Base-by-base conservation (phyloP, 345 rosid genomes). In the Gossypium herbaceum region DNA sequence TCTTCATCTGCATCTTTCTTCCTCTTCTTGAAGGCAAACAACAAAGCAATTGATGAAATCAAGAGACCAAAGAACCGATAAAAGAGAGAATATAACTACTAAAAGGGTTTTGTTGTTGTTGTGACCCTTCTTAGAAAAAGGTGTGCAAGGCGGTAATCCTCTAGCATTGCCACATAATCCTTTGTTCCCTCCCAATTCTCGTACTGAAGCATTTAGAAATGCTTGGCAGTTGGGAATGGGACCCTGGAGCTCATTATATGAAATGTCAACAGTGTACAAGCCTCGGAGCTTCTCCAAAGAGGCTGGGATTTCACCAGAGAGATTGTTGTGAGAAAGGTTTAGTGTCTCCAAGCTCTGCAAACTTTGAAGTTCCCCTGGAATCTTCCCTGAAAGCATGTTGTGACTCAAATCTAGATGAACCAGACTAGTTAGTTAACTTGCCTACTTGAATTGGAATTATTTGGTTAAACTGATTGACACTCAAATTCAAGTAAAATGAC, bases 221-320 rank as follows among this genome's bases (percentile, higher is more conserved):
- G 86, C 84, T 34, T 9, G 10, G 60, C 47, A 79, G 25, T 76
- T 58, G 15, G 86, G 89, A 59, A 86, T 54, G 34, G 78, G 83
- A 58, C 89, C 87, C 24, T 57, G 43, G 48, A 86, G 71, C 62
- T 82, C 64, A 67, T 86, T 86, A 68, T 79, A 50, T 4, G 89
- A 77, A 27, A 84, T 44, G 69, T 86, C 79, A 45, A 84, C 39
- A 12, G 64, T 20, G 9, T 76, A 63, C 66, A 86, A 68, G 57
- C 80, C 54, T 0, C 0, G 2, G 71, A 86, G 52, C 0, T n/a
- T 9, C 0, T 43, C 16, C 29, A 85, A 73, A 22, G 82, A 45
- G 34, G 70, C 20, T 20, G 20, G 20, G 20, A 20, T 81, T 7
- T 76, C 13, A 68, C 85, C 85, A 17, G 82, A 75, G 25, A 85